Percentiles rank a stretch among this genome's conserved stretches.
phyloP scores from a whole-genome alignment of 768 basidiomycete genomes.

The Psilocybe sp. region DNA sequence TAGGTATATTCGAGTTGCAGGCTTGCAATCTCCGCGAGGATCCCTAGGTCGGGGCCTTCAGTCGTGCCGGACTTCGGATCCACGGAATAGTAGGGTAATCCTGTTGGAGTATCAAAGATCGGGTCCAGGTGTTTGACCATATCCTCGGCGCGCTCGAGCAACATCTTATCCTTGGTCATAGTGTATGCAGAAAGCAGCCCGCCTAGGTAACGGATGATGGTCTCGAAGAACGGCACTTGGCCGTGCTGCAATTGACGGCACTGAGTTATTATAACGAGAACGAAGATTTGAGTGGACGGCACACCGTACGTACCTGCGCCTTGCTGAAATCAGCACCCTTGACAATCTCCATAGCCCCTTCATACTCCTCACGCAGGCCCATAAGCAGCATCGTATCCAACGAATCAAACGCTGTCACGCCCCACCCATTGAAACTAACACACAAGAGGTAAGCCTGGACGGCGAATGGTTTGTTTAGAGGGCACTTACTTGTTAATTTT shows the following conservation, averaged over 20 bases:
- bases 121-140: constrained; percentile 72
- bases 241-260: constrained; percentile 18
- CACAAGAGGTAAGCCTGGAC: neutral
- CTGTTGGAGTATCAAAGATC: constrained; percentile 66
- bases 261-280: neutral
- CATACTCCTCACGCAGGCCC: constrained; percentile 70
- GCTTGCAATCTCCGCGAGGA: constrained; percentile 79
- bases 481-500: constrained; percentile 51
- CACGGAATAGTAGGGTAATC: constrained; percentile 70
- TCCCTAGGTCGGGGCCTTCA: constrained; percentile 32
- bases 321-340: constrained; percentile 47
- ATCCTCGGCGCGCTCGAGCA: constrained; percentile 73
- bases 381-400: constrained; percentile 86
- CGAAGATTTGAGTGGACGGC: neutral
- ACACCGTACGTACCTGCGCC: constrained; percentile 32
- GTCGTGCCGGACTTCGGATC: constrained; percentile 46
- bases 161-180: constrained; percentile 57
- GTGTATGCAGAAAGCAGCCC: constrained; percentile 85
- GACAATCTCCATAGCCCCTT: constrained; percentile 56
- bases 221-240: constrained; percentile 69
- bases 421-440: constrained; percentile 77
- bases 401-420: constrained; percentile 74
- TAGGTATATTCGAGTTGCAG: constrained; percentile 86
- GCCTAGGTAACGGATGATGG: constrained; percentile 86
- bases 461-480: no score